These are phyloP conservation scores for Pseudocercospora ulei DNA, from an alignment of 2,329 filamentous ascomycete species.

Conservation along the genomic window DNA sequence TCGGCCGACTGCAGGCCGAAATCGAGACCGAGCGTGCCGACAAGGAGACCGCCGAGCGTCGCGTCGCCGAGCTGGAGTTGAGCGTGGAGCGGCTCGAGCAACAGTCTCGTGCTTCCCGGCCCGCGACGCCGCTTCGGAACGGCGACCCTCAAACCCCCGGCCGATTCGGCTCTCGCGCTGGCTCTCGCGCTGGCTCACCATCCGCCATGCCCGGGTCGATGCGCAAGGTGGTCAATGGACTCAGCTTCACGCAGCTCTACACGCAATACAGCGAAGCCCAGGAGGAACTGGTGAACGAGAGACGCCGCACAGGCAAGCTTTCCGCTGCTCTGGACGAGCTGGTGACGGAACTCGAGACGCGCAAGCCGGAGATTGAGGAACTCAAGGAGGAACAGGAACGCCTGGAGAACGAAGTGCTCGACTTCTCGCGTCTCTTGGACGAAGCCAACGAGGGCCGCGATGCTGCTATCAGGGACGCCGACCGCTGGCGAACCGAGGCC, in stretches of 20 bases:
- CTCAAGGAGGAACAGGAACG: slow-evolving; percentile 70
- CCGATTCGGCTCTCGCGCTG: slow-evolving; percentile 18
- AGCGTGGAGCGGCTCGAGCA: slow-evolving; percentile 49
- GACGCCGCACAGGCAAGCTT: slow-evolving; percentile 63
- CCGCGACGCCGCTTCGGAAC: slow-evolving; percentile 47
- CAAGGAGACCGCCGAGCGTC: slow-evolving; percentile 52
- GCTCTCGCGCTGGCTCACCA: slow-evolving; percentile 40
- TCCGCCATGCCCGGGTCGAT: slow-evolving; percentile 44
- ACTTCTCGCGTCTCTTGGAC: slow-evolving; percentile 69
- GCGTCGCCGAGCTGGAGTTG: slow-evolving; percentile 56
- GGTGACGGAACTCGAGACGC: slow-evolving; percentile 72
- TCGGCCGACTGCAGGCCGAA: slow-evolving; percentile 44
- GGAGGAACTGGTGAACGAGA: slow-evolving; percentile 62
- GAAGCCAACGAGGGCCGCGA: slow-evolving; percentile 74
- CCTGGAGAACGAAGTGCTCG: slow-evolving; percentile 67
- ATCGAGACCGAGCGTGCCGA: slow-evolving; percentile 48
- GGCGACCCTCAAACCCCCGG: slow-evolving; percentile 28
- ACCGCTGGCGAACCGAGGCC: slow-evolving; percentile 68
- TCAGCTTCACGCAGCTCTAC: slow-evolving; percentile 55
- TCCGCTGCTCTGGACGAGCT: slow-evolving; percentile 73
- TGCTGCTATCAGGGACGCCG: slow-evolving; percentile 61
- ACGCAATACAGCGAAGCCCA: slow-evolving; percentile 56
- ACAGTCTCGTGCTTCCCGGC: slow-evolving; percentile 31
- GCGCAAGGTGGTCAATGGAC: slow-evolving; percentile 43
- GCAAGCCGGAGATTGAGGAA: slow-evolving; percentile 79